These are phyloP conservation scores for Sparassis latifolia DNA, from an alignment of 1,284 basidiomycete genomes.

Conservation along the genomic window DNA sequence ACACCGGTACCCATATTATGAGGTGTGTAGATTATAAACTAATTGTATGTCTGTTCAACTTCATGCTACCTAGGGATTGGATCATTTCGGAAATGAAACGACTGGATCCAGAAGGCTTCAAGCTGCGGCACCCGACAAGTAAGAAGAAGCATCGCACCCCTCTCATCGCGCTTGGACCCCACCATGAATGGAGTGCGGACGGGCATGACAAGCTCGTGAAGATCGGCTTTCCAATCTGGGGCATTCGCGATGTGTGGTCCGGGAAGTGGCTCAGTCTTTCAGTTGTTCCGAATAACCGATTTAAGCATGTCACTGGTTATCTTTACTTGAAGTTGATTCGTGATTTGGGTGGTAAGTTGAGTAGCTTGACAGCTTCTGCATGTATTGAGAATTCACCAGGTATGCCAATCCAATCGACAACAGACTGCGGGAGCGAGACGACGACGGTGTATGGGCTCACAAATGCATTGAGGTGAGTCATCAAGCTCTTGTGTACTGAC, in stretches of 20 bases:
- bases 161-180: neutral
- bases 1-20: neutral
- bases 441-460: slow-evolving; percentile 13
- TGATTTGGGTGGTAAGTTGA: slow-evolving; percentile 18
- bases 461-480: slow-evolving; percentile 1
- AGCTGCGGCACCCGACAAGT: neutral
- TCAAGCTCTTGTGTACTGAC: neutral
- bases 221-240: slow-evolving; percentile 32
- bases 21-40: neutral
- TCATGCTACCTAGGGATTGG: neutral
- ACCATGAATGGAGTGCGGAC: slow-evolving; percentile 14
- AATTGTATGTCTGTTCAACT: neutral
- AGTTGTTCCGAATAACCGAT: slow-evolving; percentile 30
- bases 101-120: slow-evolving; percentile 1
- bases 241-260: slow-evolving; percentile 24
- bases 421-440: slow-evolving; percentile 29
- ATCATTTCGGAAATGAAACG: neutral
- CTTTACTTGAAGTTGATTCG: slow-evolving; percentile 24
- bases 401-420: slow-evolving; percentile 25
- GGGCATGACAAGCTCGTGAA: slow-evolving; percentile 30
- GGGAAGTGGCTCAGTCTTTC: slow-evolving; percentile 26
- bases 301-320: slow-evolving; percentile 22
- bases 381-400: slow-evolving; percentile 12
- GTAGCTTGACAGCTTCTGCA: slow-evolving; percentile 1
- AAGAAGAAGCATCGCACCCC: neutral